These are phyloP conservation scores for Ophiocordyceps camponoti-leonardi DNA, from an alignment of 2,329 filamentous ascomycete genomes.

Conservation along the genomic window DNA sequence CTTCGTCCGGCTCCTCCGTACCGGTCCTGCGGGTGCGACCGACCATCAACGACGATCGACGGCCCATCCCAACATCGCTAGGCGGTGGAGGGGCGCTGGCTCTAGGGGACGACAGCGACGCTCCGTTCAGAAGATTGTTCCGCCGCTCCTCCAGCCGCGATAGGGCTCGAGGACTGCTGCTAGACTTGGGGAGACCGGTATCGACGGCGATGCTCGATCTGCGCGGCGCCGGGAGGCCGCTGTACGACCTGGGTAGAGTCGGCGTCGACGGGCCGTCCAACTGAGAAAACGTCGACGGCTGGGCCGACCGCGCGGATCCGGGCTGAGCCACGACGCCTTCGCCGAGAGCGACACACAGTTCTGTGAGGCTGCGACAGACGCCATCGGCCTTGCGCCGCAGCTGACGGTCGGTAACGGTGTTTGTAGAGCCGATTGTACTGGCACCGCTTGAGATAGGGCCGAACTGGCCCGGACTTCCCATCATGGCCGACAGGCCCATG, in stretches of 20 bases:
- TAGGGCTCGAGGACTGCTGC: conserved; percentile 27
- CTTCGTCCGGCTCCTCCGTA: conserved; percentile 33
- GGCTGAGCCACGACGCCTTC: conserved; percentile 27
- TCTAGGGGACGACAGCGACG: conserved; percentile 28
- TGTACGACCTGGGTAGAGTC: conserved; percentile 24
- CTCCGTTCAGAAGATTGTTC: conserved; percentile 25
- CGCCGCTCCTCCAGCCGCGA: conserved; percentile 37
- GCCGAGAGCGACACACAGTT: conserved; percentile 72
- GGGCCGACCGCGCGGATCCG: conserved; percentile 2
- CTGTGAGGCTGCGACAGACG: conserved; percentile 81
- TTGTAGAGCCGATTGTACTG: conserved; percentile 38
- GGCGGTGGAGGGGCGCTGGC: conserved; percentile 22
- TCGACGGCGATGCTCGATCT: conserved; percentile 25
- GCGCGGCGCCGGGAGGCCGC: conserved; percentile 18
- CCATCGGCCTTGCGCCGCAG: conserved; percentile 81
- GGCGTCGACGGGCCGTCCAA: conserved; percentile 21
- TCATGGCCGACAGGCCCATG: conserved; percentile 58
- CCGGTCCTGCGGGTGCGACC: conserved; percentile 27
- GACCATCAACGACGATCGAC: conserved; percentile 36
- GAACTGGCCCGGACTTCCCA: conserved; percentile 53
- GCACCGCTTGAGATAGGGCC: conserved; percentile 51
- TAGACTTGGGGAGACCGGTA: conserved; percentile 17
- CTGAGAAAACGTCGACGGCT: conserved; percentile 6
- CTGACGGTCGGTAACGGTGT: conserved; percentile 58
- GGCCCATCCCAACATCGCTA: conserved; percentile 17